These are phyloP conservation scores for Schizosaccharomyces versatilis DNA, from an alignment of 1,139 yeast genomes.

Conservation along the genomic window DNA sequence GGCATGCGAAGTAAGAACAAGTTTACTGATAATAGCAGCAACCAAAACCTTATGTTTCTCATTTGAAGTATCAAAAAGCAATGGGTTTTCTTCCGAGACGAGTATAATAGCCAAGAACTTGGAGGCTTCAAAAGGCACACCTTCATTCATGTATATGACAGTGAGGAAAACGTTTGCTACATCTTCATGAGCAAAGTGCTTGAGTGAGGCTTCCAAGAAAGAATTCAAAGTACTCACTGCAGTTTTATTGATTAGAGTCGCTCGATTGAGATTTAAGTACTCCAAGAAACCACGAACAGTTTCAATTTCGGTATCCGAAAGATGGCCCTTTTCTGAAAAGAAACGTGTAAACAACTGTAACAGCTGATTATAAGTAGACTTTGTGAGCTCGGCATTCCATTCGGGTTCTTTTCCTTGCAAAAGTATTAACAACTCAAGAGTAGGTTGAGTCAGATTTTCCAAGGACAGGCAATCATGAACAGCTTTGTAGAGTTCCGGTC, in stretches of 20 bases:
- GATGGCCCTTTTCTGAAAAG: neutral
- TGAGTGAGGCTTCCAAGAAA: neutral
- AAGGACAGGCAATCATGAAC: too few species aligned
- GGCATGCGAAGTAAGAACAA: conserved; percentile 8
- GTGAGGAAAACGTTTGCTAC: neutral
- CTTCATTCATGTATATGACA: neutral
- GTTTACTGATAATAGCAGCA: conserved; percentile 1
- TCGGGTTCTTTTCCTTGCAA: too few species aligned
- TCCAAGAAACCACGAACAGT: neutral
- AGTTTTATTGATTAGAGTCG: neutral
- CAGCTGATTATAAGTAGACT: neutral
- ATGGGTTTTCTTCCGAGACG: neutral
- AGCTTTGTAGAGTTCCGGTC: too few species aligned
- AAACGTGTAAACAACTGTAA: neutral
- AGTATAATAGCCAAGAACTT: neutral
- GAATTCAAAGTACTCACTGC: neutral
- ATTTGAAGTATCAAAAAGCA: neutral
- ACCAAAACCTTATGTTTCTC: neutral
- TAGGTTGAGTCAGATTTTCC: too few species aligned
- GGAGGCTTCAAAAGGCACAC: neutral
- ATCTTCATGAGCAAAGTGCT: neutral
- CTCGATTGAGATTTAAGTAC: neutral
- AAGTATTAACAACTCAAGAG: too few species aligned
- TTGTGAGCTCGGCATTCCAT: too few species aligned
- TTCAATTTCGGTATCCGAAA: neutral